These are phyloP conservation scores for Erysimum cheiri DNA, from an alignment of 441 rosid genomes.

Conservation along the genomic window DNA sequence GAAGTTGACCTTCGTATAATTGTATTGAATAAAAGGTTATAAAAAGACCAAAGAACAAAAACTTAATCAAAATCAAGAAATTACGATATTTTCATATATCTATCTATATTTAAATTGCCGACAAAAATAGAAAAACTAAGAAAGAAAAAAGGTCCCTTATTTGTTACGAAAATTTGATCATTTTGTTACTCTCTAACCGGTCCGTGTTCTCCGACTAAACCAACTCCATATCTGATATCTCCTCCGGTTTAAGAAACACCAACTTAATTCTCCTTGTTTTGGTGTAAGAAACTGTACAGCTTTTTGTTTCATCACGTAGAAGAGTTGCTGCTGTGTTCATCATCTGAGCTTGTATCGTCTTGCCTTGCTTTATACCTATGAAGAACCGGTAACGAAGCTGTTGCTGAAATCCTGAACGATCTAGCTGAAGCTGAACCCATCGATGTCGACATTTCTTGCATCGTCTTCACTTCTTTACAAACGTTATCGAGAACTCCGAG, in stretches of 20 bases:
- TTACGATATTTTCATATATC: slow-evolving; percentile 8
- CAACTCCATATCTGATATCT: slow-evolving; percentile 26
- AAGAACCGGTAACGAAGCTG: slow-evolving; percentile 84
- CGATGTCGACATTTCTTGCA: slow-evolving; percentile 68
- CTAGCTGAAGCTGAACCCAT: slow-evolving; percentile 84
- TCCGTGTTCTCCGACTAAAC: slow-evolving; percentile 13
- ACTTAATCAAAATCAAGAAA: slow-evolving; percentile 8
- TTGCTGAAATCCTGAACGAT: slow-evolving; percentile 81
- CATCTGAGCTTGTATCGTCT: slow-evolving; percentile 76
- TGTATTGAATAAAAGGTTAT: not conserved
- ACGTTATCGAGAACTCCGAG: slow-evolving; percentile 81
- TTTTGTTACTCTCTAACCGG: slow-evolving; percentile 34
- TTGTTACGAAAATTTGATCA: slow-evolving; percentile 41
- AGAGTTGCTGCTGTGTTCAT: slow-evolving; percentile 62
- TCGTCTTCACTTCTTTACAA: slow-evolving; percentile 88
- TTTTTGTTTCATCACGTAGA: slow-evolving; percentile 61
- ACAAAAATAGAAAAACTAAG: slow-evolving; percentile 5
- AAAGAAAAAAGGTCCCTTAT: slow-evolving; percentile 21
- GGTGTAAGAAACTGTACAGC: slow-evolving; percentile 43
- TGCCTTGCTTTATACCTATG: slow-evolving; percentile 71
- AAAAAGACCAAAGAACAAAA: slow-evolving; percentile 17
- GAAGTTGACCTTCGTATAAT: not conserved
- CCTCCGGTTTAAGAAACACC: slow-evolving; percentile 39
- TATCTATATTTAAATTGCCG: slow-evolving; percentile 32
- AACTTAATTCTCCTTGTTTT: slow-evolving; percentile 1